Percentiles rank a stretch among this genome's conserved stretches.
Conservation (phyloP, 495 filamentous ascomycete species). For the Talaromyces nanjingensis region DNA sequence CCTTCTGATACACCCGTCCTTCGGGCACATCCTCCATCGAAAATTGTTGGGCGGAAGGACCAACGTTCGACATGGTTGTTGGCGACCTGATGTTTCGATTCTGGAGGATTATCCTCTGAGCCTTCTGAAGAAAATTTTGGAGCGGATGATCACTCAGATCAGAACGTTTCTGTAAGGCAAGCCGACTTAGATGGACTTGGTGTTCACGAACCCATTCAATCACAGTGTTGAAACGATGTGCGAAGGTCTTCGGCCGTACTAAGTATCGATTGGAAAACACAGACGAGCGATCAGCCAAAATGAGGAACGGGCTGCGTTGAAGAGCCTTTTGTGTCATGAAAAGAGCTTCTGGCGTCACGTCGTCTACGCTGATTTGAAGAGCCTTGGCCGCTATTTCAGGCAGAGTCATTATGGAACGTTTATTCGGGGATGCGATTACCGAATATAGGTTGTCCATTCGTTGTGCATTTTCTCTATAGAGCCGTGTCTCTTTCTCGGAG, state of each 20-base stretch:
- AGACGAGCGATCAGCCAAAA: conserved; percentile 44
- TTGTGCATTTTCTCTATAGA: conserved; percentile 39
- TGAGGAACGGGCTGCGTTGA: conserved; percentile 25
- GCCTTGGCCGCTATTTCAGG: conserved; percentile 53
- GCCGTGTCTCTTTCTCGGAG: conserved; percentile 19
- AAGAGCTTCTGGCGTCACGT: conserved; percentile 45
- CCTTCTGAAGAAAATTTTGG: conserved; percentile 56
- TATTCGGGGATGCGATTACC: conserved; percentile 37
- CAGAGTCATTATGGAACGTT: conserved; percentile 49
- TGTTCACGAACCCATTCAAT: conserved; percentile 51
- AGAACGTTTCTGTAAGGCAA: conserved; percentile 16
- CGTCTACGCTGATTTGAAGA: conserved; percentile 34
- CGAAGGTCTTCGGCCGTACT: conserved; percentile 43
- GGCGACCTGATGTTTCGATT: conserved; percentile 58
- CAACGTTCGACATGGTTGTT: conserved; percentile 48
- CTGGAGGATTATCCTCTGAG: conserved; percentile 54
- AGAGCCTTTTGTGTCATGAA: conserved; percentile 65
- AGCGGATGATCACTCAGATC: conserved; percentile 31
- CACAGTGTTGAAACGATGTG: conserved; percentile 39
- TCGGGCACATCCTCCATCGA: conserved; percentile 26
- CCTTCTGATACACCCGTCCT: conserved; percentile 33
- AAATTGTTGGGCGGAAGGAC: conserved; percentile 36
- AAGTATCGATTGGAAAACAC: conserved; percentile 32
- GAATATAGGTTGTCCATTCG: conserved; percentile 44
- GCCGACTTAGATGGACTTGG: conserved; percentile 35